Base-by-base conservation (phyloP, 148 eudicot species). In the Camellia japonica region DNA sequence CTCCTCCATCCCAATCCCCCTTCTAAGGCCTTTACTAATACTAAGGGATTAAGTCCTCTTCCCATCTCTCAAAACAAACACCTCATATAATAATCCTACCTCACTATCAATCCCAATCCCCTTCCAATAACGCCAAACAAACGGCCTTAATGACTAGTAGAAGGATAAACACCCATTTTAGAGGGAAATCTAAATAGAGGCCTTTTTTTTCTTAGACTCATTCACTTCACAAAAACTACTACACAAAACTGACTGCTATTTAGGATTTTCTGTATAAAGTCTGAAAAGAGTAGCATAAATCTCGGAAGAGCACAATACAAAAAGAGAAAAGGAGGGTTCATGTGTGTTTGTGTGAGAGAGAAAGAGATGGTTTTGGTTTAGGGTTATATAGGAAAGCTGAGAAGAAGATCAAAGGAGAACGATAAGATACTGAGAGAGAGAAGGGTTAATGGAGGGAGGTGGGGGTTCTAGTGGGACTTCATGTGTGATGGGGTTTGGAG, bases 221-320 rank as follows among this genome's bases (percentile, higher is more conserved):
- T 30, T 30, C 38, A 30, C 38, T 30, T 30, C 38, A 1, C 38
- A 30, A 30, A 30, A 46, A 52, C 82, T 75, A 74, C 58, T 15
- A 3, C 14, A 3, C 3, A 59, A 47, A 49, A 73, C 86, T 84
- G 82, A 77, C 81, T 84, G 41, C 56, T 19, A 75, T 81, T 82
- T 89, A 89, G 91, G 93, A 86, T 85, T 85, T 86, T 82, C 93
- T 87, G 91, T 83, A 75, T 86, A 86, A 85, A 85, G 88, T 64
- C 90, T 85, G 89, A 71, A 75, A 86, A 19, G 64, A 74, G 83
- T 84, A 82, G 98, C 98, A 84, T 89, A 81, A 91, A 84, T 83
- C 87, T 83, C 97, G 98, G 98, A 94, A 80, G 97, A 81, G 67
- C 80, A 47, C 79, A 79, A 41, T 30, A 56, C 52, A 15, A 74